Evolutionary conservation across 2,329 filamentous ascomycete species (phyloP).

Genomic region (Ophiostoma sp.): DNA sequence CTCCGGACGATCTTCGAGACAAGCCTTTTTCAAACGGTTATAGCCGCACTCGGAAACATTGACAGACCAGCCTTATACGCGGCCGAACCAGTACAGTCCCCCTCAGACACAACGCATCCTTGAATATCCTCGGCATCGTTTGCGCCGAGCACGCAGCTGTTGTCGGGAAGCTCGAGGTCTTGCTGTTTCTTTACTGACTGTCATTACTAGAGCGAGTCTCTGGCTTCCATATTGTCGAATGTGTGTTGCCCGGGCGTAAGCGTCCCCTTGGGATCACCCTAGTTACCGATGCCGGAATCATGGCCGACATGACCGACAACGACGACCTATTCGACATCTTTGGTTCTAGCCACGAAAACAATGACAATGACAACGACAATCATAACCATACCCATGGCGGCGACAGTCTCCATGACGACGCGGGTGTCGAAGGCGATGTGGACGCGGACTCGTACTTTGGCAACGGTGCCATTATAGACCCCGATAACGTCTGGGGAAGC

Average conservation of each 20-base stretch:
- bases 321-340: slow-evolving; percentile 19
- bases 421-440: not conserved
- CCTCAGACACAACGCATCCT: not conserved
- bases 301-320: slow-evolving; percentile 16
- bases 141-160: not conserved
- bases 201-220: not conserved
- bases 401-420: not conserved
- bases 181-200: not conserved
- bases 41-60: not conserved
- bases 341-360: not conserved
- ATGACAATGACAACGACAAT: not conserved
- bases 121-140: not conserved
- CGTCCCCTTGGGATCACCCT: not conserved
- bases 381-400: not conserved
- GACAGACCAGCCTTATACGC: not conserved
- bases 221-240: not conserved
- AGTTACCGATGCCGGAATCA: not conserved
- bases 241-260: not conserved
- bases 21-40: not conserved
- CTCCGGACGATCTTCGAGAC: not conserved
- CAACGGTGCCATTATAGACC: not conserved
- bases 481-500: not conserved
- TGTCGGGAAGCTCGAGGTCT: not conserved
- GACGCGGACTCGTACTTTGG: slow-evolving; percentile 6
- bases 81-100: not conserved